These are phyloP conservation scores for Yamadazyma siamensis DNA, from an alignment of 1,139 yeast species.

Conservation along the genomic window DNA sequence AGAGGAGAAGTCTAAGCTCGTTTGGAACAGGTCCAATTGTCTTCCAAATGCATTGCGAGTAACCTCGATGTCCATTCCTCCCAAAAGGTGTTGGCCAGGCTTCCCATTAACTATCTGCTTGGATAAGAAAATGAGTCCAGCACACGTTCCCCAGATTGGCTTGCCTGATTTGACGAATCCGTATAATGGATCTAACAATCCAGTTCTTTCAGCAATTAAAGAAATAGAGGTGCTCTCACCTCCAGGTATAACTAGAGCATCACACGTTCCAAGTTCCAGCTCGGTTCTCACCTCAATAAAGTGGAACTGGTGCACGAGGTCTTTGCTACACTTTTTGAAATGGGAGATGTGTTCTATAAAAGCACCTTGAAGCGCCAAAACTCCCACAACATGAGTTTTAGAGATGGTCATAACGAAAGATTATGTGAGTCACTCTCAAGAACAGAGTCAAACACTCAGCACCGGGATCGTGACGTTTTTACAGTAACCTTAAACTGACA, in stretches of 20 bases:
- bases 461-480: too few species aligned
- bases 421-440: too few species aligned
- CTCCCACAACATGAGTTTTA: conserved; percentile 47
- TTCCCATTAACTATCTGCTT: conserved; percentile 53
- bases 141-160: conserved; percentile 86
- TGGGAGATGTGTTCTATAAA: conserved; percentile 67
- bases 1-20: conserved; percentile 44
- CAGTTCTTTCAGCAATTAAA: conserved; percentile 64
- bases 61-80: conserved; percentile 65
- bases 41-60: conserved; percentile 78
- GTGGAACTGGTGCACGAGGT: conserved; percentile 18
- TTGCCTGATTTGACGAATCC: conserved; percentile 48
- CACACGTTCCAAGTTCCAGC: conserved; percentile 47
- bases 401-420: conserved; percentile 3
- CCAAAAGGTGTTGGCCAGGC: conserved; percentile 57
- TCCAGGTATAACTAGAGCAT: conserved; percentile 71
- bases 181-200: conserved; percentile 53
- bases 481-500: too few species aligned
- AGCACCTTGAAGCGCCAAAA: conserved; percentile 79
- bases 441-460: too few species aligned
- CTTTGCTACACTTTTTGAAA: conserved; percentile 33
- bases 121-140: conserved; percentile 72
- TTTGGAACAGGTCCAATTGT: conserved; percentile 65
- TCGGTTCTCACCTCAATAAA: conserved; percentile 50
- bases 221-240: conserved; percentile 83